Conservation (phyloP, 768 basidiomycete species). For the Kockovaella imperatae region DNA sequence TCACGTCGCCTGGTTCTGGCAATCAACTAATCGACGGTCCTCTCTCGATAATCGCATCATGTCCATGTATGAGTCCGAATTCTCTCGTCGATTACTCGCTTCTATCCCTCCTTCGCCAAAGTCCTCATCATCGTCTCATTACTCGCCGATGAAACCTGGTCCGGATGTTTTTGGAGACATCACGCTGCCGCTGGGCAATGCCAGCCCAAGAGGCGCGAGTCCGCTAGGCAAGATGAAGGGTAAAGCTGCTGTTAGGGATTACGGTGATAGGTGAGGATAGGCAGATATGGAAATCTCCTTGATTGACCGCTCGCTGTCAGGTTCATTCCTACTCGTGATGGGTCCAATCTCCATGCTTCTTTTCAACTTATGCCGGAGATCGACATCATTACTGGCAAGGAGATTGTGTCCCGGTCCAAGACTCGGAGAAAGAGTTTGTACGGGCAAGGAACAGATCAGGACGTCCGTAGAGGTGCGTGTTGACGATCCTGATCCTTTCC, state of each 20-base stretch:
- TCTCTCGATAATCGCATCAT: constrained; percentile 1
- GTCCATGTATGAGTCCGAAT: constrained; percentile 23
- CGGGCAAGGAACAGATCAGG: constrained; percentile 56
- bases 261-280: constrained; percentile 44
- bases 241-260: constrained; percentile 35
- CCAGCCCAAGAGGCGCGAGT: constrained; percentile 8
- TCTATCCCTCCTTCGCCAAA: constrained; percentile 10
- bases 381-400: constrained; percentile 44
- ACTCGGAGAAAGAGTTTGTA: constrained; percentile 62
- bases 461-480: constrained; percentile 15
- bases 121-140: not conserved
- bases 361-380: constrained; percentile 56
- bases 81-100: constrained; percentile 15
- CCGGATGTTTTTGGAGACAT: constrained; percentile 33
- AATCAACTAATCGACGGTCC: not conserved
- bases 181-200: constrained; percentile 12
- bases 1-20: too few relatives aligned
- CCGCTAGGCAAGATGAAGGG: constrained; percentile 23
- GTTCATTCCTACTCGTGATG: constrained; percentile 59
- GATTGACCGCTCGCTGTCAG: constrained; percentile 37
- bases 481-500: not conserved
- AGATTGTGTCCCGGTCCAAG: constrained; percentile 51
- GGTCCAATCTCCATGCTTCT: constrained; percentile 56
- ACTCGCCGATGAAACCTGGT: not conserved
- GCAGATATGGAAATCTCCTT: not conserved